Percentiles rank a stretch among this genome's conserved stretches.
Evolutionary conservation across 768 basidiomycete genomes (phyloP).

Genomic region (Russula emetica): DNA sequence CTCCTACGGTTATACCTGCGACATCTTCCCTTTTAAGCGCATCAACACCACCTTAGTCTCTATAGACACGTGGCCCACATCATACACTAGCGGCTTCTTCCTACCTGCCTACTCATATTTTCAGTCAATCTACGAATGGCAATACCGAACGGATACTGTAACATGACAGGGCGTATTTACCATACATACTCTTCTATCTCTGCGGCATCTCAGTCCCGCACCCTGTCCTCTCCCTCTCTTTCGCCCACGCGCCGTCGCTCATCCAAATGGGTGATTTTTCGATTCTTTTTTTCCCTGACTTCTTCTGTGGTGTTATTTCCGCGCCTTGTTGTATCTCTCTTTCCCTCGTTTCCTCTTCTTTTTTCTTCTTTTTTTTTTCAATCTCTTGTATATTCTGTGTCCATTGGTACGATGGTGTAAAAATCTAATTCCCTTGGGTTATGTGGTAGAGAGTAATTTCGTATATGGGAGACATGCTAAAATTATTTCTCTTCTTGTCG

Average conservation of each 20-base stretch:
- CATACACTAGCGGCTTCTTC: not conserved
- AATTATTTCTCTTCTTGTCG: slow-evolving; percentile 28
- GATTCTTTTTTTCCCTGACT: not conserved
- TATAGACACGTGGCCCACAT: not conserved
- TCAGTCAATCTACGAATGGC: not conserved
- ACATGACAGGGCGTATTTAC: not conserved
- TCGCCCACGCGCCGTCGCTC: not conserved
- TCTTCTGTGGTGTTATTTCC: not conserved
- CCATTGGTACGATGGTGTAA: slow-evolving; percentile 8
- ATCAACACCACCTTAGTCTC: not conserved
- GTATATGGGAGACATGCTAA: slow-evolving; percentile 40
- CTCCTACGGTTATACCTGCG: not conserved
- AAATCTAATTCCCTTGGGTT: slow-evolving; percentile 17
- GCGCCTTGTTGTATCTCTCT: not conserved
- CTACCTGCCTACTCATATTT: not conserved
- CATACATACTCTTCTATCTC: not conserved
- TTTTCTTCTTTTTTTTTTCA: not conserved
- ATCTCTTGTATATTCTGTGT: slow-evolving; percentile 4
- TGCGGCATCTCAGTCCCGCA: not conserved
- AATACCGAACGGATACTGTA: slow-evolving; percentile 9
- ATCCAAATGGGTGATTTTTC: not conserved
- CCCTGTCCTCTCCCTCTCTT: no score
- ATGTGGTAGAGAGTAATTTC: slow-evolving; percentile 7
- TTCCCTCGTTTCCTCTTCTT: not conserved
- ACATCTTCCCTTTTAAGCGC: not conserved